These are phyloP conservation scores for Crithidia acanthocephali DNA, from an alignment of 208 protist species.

Conservation along the genomic window DNA sequence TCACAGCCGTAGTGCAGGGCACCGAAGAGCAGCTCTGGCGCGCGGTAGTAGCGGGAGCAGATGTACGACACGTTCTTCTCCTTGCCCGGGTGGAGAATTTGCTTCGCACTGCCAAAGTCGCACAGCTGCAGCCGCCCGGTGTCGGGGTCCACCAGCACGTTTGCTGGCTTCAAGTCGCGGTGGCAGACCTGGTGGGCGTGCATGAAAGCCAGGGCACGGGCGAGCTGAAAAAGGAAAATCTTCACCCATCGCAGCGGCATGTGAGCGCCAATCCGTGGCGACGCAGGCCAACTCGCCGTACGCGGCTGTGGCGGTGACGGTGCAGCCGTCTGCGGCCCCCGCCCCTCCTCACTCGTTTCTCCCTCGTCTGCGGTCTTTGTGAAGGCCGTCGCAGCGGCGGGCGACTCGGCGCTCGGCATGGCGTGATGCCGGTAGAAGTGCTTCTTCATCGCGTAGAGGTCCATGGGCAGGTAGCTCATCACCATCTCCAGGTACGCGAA, in stretches of 20 bases:
- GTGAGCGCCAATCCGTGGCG: slow-evolving; percentile 5
- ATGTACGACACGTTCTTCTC: slow-evolving; percentile 92
- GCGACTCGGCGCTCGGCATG: slow-evolving; percentile 33
- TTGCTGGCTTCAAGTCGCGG: slow-evolving; percentile 92
- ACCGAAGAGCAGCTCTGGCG: slow-evolving; percentile 94
- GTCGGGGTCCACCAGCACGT: slow-evolving; percentile 81
- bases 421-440: slow-evolving; percentile 71
- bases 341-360: not conserved
- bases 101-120: slow-evolving; percentile 92
- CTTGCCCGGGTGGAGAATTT: slow-evolving; percentile 47
- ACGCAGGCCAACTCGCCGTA: not conserved
- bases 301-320: not conserved
- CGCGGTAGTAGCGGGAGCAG: slow-evolving; percentile 95
- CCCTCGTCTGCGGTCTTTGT: not conserved
- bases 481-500: slow-evolving; percentile 98
- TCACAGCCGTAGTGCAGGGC: slow-evolving; percentile 82
- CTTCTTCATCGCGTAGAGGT: slow-evolving; percentile 93
- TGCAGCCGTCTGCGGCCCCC: not conserved
- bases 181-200: slow-evolving; percentile 83
- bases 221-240: slow-evolving; percentile 96
- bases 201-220: slow-evolving; percentile 94
- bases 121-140: slow-evolving; percentile 82
- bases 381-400: not conserved
- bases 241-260: slow-evolving; percentile 69
- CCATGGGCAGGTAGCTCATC: slow-evolving; percentile 98